Evolutionary conservation across 2,329 filamentous ascomycete genomes (phyloP).

Genomic region (Alternaria dauci): DNA sequence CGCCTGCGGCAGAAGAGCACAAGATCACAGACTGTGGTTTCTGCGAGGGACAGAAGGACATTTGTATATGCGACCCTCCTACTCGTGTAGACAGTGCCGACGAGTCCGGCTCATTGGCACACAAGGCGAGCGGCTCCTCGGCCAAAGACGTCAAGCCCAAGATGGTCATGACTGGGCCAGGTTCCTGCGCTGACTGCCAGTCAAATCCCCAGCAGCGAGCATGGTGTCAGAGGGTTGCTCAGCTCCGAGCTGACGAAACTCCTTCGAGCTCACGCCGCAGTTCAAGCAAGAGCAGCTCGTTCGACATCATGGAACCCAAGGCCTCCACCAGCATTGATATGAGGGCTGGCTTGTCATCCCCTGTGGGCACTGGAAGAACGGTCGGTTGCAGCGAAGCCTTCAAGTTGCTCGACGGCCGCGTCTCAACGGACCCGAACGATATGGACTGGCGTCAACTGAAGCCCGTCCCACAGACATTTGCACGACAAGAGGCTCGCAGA

Average conservation of each 20-base stretch:
- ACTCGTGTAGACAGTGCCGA: constrained; percentile 22
- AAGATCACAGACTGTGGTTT: constrained; percentile 41
- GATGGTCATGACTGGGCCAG: constrained; percentile 32
- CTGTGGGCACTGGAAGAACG: constrained; percentile 27
- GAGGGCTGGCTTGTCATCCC: constrained; percentile 18
- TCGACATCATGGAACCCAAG: constrained; percentile 41
- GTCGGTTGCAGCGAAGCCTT: constrained; percentile 49
- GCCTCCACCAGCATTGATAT: constrained; percentile 33
- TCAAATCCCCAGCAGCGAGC: constrained; percentile 45
- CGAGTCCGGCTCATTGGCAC: constrained; percentile 20
- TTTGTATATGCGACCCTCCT: constrained; percentile 44
- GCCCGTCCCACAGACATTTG: constrained; percentile 29
- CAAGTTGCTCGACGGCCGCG: constrained; percentile 46
- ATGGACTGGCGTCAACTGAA: constrained; percentile 46
- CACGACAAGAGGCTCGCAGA: constrained; percentile 21
- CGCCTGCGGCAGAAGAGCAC: constrained; percentile 27
- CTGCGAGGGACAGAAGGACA: constrained; percentile 39
- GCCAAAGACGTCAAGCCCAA: constrained; percentile 11
- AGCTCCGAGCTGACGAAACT: constrained; percentile 32
- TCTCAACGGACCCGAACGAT: constrained; percentile 37
- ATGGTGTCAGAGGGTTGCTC: constrained; percentile 48
- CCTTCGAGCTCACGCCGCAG: constrained; percentile 32
- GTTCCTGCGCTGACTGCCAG: constrained; percentile 49
- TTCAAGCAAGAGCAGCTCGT: constrained; percentile 28
- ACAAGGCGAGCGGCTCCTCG: constrained; percentile 8